Base-by-base conservation (phyloP, 768 basidiomycete species). In the Naematelia encephala region DNA sequence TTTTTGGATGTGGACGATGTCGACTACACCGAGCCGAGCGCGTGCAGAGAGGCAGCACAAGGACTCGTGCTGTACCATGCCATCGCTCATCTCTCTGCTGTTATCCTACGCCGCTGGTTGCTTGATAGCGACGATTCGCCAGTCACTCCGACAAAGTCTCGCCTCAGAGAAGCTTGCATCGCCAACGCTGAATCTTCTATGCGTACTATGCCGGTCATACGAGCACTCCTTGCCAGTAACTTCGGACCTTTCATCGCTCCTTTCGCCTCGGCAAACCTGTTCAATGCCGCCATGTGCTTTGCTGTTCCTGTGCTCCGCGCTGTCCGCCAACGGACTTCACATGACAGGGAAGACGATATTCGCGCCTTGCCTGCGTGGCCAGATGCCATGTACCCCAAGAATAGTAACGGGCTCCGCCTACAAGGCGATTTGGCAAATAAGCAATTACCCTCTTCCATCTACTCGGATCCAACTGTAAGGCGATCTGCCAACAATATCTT, bases 401-500 rank as follows among this genome's bases (percentile, higher is more conserved):
- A 10, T 23, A 14, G 22, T 13, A 19, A 25, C n/a, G 3, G 23
- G 22, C 29, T 4, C 11, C 5, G 12, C 25, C 21, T 27, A 27
- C 4, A 25, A 19, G 27, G 29, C 25, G 28, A 53, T 30, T 27
- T 19, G 16, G 27, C 51, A 16, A 13, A 25, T 29, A 21, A 26
- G 45, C 2, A 42, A 47, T 30, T 54, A 2, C 57, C 57, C 0
- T n/a, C 54, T 22, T 30, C n/a, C 19, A 22, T 50, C 22, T 64
- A 54, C 44, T 19, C 4, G 16, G 54, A 61, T 34, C 10, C 46
- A 19, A 29, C 23, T 21, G 46, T 65, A 42, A 49, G 52, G 49
- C 42, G 25, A 39, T 65, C 43, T 54, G 63, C 63, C n/a, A 61
- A 51, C 14, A 61, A 61, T 50, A 65, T 65, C 54, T 46, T 65